A percentile compares a stretch with the other conserved stretches of the same genome.
phyloP scores from a whole-genome alignment of 2,329 filamentous ascomycete genomes.

The Microcyclosporella mali region DNA sequence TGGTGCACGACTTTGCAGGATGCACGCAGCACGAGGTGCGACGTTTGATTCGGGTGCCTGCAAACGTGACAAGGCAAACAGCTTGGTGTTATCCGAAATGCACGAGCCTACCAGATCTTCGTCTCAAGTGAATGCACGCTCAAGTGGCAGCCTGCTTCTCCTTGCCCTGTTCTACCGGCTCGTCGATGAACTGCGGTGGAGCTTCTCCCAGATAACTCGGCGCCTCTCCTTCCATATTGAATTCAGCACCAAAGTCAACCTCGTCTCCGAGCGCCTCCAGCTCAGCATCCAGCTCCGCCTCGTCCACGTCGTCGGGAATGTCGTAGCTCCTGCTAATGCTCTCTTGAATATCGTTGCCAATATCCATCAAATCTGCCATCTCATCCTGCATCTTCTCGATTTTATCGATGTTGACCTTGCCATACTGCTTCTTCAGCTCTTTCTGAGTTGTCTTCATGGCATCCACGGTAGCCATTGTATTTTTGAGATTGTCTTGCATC shows the following conservation, averaged over 20 bases:
- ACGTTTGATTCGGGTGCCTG: too few relatives aligned
- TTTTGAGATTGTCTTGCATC: constrained; percentile 98
- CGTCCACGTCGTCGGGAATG: constrained; percentile 92
- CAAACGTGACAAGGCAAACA: too few relatives aligned
- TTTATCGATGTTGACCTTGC: constrained; percentile 94
- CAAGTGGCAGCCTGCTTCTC: constrained; percentile 29
- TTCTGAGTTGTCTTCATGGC: constrained; percentile 97
- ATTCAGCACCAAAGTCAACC: constrained; percentile 72
- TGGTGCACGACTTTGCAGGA: neutral
- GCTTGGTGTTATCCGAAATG: too few relatives aligned
- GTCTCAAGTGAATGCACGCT: constrained; percentile 1
- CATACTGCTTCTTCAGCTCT: constrained; percentile 85
- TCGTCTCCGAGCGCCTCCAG: constrained; percentile 90
- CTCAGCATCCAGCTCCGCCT: constrained; percentile 93
- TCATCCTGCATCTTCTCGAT: constrained; percentile 97
- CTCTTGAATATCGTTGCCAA: constrained; percentile 97
- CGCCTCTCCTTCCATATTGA: constrained; percentile 50
- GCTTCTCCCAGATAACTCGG: constrained; percentile 80
- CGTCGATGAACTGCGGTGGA: constrained; percentile 83
- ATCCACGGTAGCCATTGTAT: constrained; percentile 96
- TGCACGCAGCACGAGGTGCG: too few relatives aligned
- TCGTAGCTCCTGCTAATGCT: constrained; percentile 87
- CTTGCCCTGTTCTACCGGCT: constrained; percentile 54
- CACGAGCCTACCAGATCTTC: too few relatives aligned
- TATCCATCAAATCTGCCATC: constrained; percentile 96